These are phyloP conservation scores for Acanthamoeba triangularis DNA, from an alignment of 208 protist species.

Conservation along the genomic window DNA sequence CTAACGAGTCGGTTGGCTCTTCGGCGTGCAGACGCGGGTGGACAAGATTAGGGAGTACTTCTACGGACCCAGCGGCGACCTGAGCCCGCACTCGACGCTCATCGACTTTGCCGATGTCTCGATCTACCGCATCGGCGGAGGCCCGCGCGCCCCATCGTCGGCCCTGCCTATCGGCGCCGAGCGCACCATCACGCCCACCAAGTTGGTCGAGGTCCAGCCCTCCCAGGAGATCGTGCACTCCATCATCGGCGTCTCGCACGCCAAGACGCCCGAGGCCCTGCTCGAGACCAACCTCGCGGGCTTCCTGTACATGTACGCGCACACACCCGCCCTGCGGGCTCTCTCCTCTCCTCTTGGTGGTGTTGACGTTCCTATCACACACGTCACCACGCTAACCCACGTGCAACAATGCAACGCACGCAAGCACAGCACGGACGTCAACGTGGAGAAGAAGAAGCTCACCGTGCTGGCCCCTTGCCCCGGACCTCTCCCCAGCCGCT, in stretches of 20 bases:
- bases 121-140: slow-evolving; percentile 82
- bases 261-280: slow-evolving; percentile 75
- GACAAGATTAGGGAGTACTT: slow-evolving; percentile 85
- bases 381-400: background rate
- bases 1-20: too few relatives aligned
- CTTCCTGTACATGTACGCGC: slow-evolving; percentile 83
- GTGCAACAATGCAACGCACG: background rate
- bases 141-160: slow-evolving; percentile 75
- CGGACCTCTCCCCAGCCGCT: slow-evolving; percentile 76
- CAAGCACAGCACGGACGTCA: slow-evolving; percentile 61
- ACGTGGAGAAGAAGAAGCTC: slow-evolving; percentile 83
- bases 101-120: slow-evolving; percentile 81
- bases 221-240: slow-evolving; percentile 79
- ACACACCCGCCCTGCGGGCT: background rate
- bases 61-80: slow-evolving; percentile 78
- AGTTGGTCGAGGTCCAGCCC: slow-evolving; percentile 78
- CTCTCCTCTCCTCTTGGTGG: background rate
- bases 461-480: slow-evolving; percentile 80
- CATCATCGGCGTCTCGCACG: slow-evolving; percentile 82
- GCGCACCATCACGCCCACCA: slow-evolving; percentile 71
- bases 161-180: slow-evolving; percentile 81
- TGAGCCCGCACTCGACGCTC: slow-evolving; percentile 76
- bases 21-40: slow-evolving; percentile 57
- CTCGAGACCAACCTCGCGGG: slow-evolving; percentile 83
- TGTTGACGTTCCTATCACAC: background rate